Base-by-base conservation (phyloP, 2,329 filamentous ascomycete species). In the Westerdykella aurantiaca region DNA sequence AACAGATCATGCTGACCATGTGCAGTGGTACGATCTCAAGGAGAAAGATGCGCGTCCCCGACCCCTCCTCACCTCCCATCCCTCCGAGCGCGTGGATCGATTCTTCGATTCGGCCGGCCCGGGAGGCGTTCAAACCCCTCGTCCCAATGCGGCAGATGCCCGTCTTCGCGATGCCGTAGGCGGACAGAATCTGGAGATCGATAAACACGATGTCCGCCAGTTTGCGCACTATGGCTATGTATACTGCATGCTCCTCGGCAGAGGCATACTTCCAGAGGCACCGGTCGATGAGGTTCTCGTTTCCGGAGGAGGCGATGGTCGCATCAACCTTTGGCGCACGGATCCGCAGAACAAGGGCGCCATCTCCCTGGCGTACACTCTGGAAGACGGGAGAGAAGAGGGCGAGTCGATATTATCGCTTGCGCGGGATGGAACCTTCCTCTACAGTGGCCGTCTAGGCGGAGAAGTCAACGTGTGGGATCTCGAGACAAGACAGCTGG, bases 391-490 rank as follows among this genome's bases (percentile, higher is more conserved):
- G 2, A 60, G 72, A 39, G 73, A 76, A 45, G 72, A 75, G 52
- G 77, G 76, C n/a, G 78, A 79, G 45, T 75, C 79, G 2, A 79
- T 85, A 2, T 72, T 96, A 46, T 93, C 88, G 0, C 76, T 98
- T 41, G 84, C 87, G 5, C 78, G 95, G 2, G 90, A 97, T 49
- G 89, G 88, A 0, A 90, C 89, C 0, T 94, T 98, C 52, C 75
- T 98, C 4, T 98, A 97, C 62, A 88, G 86, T 46, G 93, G 93
- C 38, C 86, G 94, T 55, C 79, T 89, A 1, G 83, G 87, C 33
- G 94, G 93, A 17, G 80, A 95, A 40, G 81, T 98, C 47, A 91
- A 97, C 63, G 80, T 98, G 10, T 98, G 94, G 91, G 94, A 98
- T 63, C 76, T 98, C 12, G 91, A 97, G 62, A 97, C 93, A 0